Evolutionary conservation across 352 stramenopile genomes (phyloP), one percentile per base, ranked within the genome.

Genomic region (Phytopythium helicoides): DNA sequence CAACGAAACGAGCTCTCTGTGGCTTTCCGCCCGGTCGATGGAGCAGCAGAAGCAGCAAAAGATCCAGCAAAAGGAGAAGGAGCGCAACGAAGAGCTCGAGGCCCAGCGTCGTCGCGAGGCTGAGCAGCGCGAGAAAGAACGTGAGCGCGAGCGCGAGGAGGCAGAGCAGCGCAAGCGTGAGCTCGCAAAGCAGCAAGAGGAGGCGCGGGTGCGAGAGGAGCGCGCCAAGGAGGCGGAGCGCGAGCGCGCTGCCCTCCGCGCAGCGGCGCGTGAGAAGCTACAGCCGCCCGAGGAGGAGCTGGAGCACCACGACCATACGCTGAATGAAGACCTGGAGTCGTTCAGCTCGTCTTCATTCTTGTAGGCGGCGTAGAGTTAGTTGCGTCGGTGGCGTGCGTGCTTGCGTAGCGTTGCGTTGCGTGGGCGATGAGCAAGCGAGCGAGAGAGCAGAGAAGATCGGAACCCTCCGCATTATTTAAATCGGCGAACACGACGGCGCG

Each of bases 321-420:
- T 91, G 54, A 89, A 66, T 22, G 77, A 92, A 41, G 85, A 95
- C 58, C 56, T 95, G 56, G 81, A 90, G 68, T 76, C 76, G 44
- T 95, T 95, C 67, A 92, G 82, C 64, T 91, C 85, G 39, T 92
- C 85, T 47, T 91, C 82, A 41, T 95, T 93, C 81, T 81, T 93
- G 73, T 92, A 76, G 79, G 41, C 14, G 50, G 47, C 42, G 38
- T 50, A 33, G 28, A 33, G 28, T 33, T 33, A 33, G 22, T 57
- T 23, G 41, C 49, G 56, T 40, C 50, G 42, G 49, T 66, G 47
- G 52, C 59, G 61, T 52, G 56, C 68, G 66, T 71, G 62, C 53
- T 53, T 71, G 56, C 42, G 28, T 64, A 48, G n/a, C 64, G 61
- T 73, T 25, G 45, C 38, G 38, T 38, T 47, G 49, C 19, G 23